Evolutionary conservation across 306 rosid species (phyloP).

Genomic region (Vigna mungo): DNA sequence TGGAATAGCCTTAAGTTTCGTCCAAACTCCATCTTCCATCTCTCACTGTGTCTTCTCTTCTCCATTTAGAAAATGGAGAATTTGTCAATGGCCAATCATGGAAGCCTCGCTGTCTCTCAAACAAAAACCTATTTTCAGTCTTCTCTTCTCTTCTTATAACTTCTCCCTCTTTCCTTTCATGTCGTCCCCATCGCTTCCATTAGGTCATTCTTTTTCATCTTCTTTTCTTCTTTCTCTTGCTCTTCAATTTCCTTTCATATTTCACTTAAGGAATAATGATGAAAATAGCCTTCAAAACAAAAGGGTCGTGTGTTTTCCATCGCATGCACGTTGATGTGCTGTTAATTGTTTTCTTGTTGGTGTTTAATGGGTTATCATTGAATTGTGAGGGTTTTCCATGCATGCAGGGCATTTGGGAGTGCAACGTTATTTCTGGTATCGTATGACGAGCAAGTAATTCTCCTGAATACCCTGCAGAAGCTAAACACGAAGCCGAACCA

Average conservation of each 20-base stretch:
- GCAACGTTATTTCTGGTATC: conserved; percentile 41
- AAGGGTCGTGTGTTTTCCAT: conserved; percentile 11
- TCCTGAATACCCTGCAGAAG: conserved; percentile 41
- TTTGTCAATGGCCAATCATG: conserved; percentile 49
- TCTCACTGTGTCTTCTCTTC: not conserved
- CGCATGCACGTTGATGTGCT: not conserved
- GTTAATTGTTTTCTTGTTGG: not conserved
- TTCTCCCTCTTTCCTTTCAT: conserved; percentile 24
- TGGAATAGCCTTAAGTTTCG: conserved; percentile 49
- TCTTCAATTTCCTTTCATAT: not conserved
- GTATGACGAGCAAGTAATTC: conserved; percentile 62
- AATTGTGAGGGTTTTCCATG: conserved; percentile 35
- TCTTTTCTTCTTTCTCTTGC: not conserved
- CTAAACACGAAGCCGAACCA: conserved; percentile 41
- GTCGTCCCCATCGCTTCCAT: conserved; percentile 20
- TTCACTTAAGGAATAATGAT: not conserved
- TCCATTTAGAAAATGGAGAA: conserved; percentile 43
- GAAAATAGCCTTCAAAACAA: not conserved
- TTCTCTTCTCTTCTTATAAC: conserved; percentile 43
- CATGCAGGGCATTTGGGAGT: conserved; percentile 62
- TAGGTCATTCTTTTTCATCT: conserved; percentile 27
- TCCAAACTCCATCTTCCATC: not conserved
- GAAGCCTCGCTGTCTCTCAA: conserved; percentile 41
- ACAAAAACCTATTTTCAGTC: conserved; percentile 48
- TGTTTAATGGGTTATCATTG: not conserved